These are phyloP conservation scores for Sporothrix sp. DNA, from an alignment of 2,329 filamentous ascomycete genomes.

Conservation along the genomic window DNA sequence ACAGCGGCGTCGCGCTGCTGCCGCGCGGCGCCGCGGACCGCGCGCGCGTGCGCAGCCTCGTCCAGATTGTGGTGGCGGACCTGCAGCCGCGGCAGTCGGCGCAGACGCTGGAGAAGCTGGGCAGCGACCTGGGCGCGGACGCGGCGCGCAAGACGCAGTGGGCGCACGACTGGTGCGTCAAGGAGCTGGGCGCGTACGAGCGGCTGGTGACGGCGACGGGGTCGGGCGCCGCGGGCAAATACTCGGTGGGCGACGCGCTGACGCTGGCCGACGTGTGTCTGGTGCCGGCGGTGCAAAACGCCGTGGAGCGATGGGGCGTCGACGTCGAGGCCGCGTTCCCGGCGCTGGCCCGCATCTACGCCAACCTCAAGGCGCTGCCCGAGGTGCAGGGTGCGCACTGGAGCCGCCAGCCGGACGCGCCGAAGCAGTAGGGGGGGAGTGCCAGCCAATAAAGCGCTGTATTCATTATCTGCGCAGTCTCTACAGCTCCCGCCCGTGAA, in stretches of 20 bases:
- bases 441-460: background rate
- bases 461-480: background rate
- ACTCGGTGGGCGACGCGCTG: constrained; percentile 45
- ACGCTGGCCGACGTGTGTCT: constrained; percentile 50
- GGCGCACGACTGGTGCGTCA: constrained; percentile 40
- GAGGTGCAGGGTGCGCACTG: constrained; percentile 45
- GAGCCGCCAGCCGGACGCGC: constrained; percentile 39
- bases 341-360: constrained; percentile 35
- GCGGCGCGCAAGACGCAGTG: constrained; percentile 25
- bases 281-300: constrained; percentile 49
- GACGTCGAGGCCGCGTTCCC: constrained; percentile 38
- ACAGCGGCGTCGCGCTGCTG: constrained; percentile 35
- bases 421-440: background rate
- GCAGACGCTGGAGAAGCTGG: constrained; percentile 41
- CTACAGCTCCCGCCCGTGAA: constrained; percentile 10
- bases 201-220: constrained; percentile 23
- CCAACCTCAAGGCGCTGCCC: constrained; percentile 36
- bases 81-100: constrained; percentile 52
- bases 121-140: constrained; percentile 29
- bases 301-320: constrained; percentile 41
- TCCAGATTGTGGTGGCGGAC: constrained; percentile 45
- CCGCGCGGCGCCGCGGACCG: constrained; percentile 30
- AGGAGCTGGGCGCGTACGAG: constrained; percentile 50
- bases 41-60: constrained; percentile 43
- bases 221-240: constrained; percentile 34